Evolutionary conservation across 257 asterid genomes (phyloP).

Genomic region (Solanum microdontum): DNA sequence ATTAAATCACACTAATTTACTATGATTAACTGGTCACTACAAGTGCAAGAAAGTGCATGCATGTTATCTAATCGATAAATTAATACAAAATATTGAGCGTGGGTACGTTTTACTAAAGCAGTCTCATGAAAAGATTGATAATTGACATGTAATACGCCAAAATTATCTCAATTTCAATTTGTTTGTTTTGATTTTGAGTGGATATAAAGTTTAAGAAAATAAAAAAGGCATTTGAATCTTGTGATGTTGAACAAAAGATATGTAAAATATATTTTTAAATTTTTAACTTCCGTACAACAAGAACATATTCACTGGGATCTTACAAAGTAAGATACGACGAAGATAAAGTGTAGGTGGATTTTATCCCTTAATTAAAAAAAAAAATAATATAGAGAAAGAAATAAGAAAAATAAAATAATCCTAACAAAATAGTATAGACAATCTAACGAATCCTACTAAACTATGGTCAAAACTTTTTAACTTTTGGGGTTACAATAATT

Average conservation of each 20-base stretch:
- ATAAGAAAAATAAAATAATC: too few species aligned
- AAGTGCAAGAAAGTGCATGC: neutral
- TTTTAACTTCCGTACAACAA: neutral
- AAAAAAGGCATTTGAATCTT: neutral
- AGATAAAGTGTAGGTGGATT: rapidly evolving
- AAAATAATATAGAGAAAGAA: too few species aligned
- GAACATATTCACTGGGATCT: too few species aligned
- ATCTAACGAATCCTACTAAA: neutral
- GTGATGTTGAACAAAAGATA: too few species aligned
- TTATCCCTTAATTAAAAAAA: too few species aligned
- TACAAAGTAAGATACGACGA: too few species aligned
- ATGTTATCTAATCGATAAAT: neutral
- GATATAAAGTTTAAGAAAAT: neutral
- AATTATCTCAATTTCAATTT: neutral
- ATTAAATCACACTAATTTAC: neutral
- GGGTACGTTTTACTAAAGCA: neutral
- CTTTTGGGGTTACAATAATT: neutral
- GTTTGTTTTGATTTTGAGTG: neutral
- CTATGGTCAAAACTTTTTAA: neutral
- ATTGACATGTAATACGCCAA: neutral
- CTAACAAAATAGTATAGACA: too few species aligned
- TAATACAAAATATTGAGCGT: neutral
- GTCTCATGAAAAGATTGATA: neutral
- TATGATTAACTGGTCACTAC: neutral
- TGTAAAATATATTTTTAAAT: too few species aligned